Evolutionary conservation across 2,329 filamentous ascomycete genomes (phyloP).

Genomic region (Macrophomina pseudophaseolina): DNA sequence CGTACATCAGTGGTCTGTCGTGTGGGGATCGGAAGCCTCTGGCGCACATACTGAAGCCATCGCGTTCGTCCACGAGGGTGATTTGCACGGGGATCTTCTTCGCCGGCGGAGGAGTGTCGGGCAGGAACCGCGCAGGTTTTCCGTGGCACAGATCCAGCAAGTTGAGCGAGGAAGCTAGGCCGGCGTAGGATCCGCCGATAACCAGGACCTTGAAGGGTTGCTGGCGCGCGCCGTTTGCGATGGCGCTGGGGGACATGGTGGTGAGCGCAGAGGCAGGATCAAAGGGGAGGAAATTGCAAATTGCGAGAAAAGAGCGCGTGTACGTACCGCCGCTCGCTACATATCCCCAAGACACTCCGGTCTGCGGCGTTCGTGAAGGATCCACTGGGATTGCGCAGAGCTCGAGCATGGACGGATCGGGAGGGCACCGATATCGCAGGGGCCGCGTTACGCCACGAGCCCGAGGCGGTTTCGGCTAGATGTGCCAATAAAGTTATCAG

Average conservation of each 20-base stretch:
- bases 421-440: constrained; percentile 5
- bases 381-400: not conserved
- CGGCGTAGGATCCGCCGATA: constrained; percentile 74
- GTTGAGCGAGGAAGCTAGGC: constrained; percentile 69
- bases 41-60: constrained; percentile 78
- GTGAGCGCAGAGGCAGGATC: not conserved
- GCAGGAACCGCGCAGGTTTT: constrained; percentile 26
- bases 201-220: constrained; percentile 59
- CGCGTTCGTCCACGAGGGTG: constrained; percentile 77
- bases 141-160: constrained; percentile 69
- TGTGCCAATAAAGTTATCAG: constrained; percentile 23
- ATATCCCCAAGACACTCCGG: not conserved
- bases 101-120: constrained; percentile 32
- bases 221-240: not conserved
- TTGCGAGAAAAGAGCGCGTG: not conserved
- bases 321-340: not conserved
- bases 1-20: constrained; percentile 64
- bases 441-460: not conserved
- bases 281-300: not conserved
- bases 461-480: not conserved
- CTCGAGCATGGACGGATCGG: not conserved
- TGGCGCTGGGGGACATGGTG: constrained; percentile 4
- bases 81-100: constrained; percentile 65
- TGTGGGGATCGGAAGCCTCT: constrained; percentile 43
- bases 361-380: not conserved